Percentiles rank a stretch among this genome's conserved stretches.
phyloP scores from a whole-genome alignment of 345 rosid species.

The Eucalyptus sp. region DNA sequence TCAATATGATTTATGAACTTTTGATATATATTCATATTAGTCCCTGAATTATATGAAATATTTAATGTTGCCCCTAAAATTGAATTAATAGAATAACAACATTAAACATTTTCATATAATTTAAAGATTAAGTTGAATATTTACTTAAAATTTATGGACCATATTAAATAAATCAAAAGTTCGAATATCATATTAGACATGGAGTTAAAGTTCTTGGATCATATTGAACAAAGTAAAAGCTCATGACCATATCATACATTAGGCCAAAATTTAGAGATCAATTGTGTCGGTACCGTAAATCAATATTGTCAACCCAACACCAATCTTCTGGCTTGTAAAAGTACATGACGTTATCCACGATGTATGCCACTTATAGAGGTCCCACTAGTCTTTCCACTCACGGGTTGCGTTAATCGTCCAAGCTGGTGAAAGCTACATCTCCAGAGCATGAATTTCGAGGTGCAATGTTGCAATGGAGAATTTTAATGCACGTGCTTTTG shows the following conservation, averaged over 20 bases:
- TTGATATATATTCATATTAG: no score
- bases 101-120: no score
- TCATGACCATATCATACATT: background rate
- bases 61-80: background rate
- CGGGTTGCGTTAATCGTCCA: background rate
- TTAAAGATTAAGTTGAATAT: no score
- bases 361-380: background rate
- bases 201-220: no score
- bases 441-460: background rate
- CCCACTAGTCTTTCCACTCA: background rate
- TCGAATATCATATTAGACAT: no score
- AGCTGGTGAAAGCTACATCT: background rate
- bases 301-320: background rate
- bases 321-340: background rate
- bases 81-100: no score
- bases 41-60: no score
- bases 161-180: no score
- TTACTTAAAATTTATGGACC: fast-evolving
- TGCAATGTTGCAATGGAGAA: background rate
- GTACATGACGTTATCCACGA: background rate
- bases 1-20: no score
- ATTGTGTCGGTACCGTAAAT: background rate
- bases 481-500: background rate
- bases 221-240: no score
- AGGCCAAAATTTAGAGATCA: no score